phyloP scores from a whole-genome alignment of 2,329 filamentous ascomycete species.

The Colletotrichum tofieldiae region DNA sequence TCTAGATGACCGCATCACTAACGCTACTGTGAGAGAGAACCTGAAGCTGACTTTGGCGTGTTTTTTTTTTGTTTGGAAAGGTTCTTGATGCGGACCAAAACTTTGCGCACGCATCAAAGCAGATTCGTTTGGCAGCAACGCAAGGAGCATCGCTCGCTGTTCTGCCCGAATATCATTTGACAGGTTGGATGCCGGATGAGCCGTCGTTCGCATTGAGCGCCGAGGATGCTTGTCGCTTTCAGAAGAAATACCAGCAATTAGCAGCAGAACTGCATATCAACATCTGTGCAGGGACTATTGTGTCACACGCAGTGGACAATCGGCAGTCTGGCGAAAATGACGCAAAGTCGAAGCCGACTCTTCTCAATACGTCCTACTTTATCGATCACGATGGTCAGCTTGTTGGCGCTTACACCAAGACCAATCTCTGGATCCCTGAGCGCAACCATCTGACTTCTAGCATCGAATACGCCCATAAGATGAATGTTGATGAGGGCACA shows the following conservation, averaged over 20 bases:
- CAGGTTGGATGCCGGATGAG: slow-evolving; percentile 34
- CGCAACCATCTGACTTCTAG: slow-evolving; percentile 61
- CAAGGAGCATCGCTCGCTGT: slow-evolving; percentile 36
- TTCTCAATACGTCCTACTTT: slow-evolving; percentile 67
- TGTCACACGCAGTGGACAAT: slow-evolving; percentile 60
- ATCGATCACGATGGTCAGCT: slow-evolving; percentile 62
- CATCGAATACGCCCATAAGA: slow-evolving; percentile 42
- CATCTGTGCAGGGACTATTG: slow-evolving; percentile 74
- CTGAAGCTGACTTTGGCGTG: neutral
- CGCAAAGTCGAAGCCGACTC: neutral
- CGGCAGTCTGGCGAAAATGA: neutral
- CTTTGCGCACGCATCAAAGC: slow-evolving; percentile 22
- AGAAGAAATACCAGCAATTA: slow-evolving; percentile 63
- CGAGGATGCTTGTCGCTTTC: slow-evolving; percentile 52
- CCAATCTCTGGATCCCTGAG: slow-evolving; percentile 69
- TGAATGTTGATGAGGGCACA: neutral
- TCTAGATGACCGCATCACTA: neutral
- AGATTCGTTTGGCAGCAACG: slow-evolving; percentile 27
- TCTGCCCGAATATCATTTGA: slow-evolving; percentile 35
- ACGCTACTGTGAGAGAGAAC: neutral
- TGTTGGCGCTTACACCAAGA: slow-evolving; percentile 69
- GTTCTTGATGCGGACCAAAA: slow-evolving; percentile 26
- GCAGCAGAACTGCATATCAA: slow-evolving; percentile 68
- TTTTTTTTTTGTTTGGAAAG: neutral
- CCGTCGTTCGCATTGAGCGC: slow-evolving; percentile 31